Percentiles rank a stretch among this genome's conserved stretches.
Evolutionary conservation across 2,329 filamentous ascomycete species (phyloP).

Genomic region (Ophiocordyceps sinensis): DNA sequence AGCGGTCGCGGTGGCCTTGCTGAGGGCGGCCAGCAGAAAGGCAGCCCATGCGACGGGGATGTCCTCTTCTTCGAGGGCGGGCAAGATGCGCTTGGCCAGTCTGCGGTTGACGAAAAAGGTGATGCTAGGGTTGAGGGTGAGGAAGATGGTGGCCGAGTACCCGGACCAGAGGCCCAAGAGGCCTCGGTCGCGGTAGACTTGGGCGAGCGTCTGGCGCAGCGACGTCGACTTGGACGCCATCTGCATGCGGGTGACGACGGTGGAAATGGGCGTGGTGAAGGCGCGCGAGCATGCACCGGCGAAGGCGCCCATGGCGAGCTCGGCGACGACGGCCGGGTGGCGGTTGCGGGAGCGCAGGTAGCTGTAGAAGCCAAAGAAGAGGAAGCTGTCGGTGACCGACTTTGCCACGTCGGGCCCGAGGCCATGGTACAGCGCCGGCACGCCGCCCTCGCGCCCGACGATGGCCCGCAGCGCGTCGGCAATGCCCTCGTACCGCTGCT

Average conservation of each 20-base stretch:
- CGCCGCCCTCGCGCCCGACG: slow-evolving; percentile 54
- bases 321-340: slow-evolving; percentile 48
- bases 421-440: slow-evolving; percentile 55
- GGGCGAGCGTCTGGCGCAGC: slow-evolving; percentile 42
- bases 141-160: slow-evolving; percentile 64
- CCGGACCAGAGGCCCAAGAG: slow-evolving; percentile 72
- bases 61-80: slow-evolving; percentile 28
- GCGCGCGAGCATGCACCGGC: slow-evolving; percentile 63
- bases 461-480: slow-evolving; percentile 59
- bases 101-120: slow-evolving; percentile 74
- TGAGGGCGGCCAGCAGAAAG: slow-evolving; percentile 51
- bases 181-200: slow-evolving; percentile 57
- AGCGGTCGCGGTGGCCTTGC: slow-evolving; percentile 62
- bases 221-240: slow-evolving; percentile 37
- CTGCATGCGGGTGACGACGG: slow-evolving; percentile 72
- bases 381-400: slow-evolving; percentile 59
- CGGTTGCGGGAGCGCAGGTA: slow-evolving; percentile 25
- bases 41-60: slow-evolving; percentile 21
- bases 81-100: slow-evolving; percentile 45
- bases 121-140: slow-evolving; percentile 75
- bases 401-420: slow-evolving; percentile 50
- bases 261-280: slow-evolving; percentile 67
- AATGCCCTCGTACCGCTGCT: slow-evolving; percentile 45
- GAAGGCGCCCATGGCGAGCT: slow-evolving; percentile 57
- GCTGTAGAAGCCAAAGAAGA: slow-evolving; percentile 77